A percentile compares a stretch with the other conserved stretches of the same genome.
phyloP scores from a whole-genome alignment of 2,329 filamentous ascomycete genomes.

The Keithomyces neogunnii region DNA sequence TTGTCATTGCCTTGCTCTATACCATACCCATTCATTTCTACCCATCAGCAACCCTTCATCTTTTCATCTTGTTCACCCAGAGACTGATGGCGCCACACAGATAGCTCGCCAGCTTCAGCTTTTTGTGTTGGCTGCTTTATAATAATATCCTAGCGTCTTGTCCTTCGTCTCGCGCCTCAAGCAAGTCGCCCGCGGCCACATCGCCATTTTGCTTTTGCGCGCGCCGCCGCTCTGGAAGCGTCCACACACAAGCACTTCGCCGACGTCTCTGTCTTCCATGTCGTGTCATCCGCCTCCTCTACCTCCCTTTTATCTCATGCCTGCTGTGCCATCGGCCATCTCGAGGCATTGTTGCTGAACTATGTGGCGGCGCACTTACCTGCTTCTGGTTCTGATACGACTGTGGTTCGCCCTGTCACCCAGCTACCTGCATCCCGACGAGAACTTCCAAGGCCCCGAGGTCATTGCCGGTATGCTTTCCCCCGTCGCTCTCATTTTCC shows the following conservation, averaged over 20 bases:
- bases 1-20: background rate
- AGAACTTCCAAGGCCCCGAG: constrained; percentile 98
- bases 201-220: constrained; percentile 3
- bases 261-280: constrained; percentile 11
- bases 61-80: background rate
- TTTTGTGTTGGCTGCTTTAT: background rate
- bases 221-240: constrained; percentile 6
- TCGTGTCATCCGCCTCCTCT: constrained; percentile 2
- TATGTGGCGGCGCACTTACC: constrained; percentile 90
- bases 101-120: background rate
- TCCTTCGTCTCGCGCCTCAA: background rate
- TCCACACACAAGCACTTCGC: constrained; percentile 1
- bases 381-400: constrained; percentile 76
- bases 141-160: background rate
- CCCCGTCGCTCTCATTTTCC: background rate
- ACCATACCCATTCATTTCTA: background rate
- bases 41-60: background rate
- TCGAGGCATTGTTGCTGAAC: constrained; percentile 10
- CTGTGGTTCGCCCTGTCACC: constrained; percentile 90
- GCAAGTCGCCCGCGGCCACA: background rate
- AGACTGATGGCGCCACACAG: background rate
- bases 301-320: constrained; percentile 14
- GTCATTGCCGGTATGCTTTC: constrained; percentile 76
- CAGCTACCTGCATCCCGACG: constrained; percentile 96
- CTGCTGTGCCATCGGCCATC: constrained; percentile 14